Evolutionary conservation across 495 filamentous ascomycete species (phyloP).

Genomic region (Penicillium herquei): DNA sequence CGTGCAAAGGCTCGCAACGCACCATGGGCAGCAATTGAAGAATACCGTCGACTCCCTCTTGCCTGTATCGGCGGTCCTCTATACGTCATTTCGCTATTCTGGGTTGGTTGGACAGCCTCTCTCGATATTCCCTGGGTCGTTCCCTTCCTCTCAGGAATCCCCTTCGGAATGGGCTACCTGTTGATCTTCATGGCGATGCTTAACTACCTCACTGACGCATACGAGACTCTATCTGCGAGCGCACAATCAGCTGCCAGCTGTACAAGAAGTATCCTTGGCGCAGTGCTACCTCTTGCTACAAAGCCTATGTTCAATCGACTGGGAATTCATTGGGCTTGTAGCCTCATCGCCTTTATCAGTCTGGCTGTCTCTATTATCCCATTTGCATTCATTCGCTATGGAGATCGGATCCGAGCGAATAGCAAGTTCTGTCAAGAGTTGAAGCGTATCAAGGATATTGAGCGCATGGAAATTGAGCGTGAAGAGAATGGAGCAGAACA

Average conservation of each 20-base stretch:
- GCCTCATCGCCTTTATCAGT: conserved; percentile 40
- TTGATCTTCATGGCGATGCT: conserved; percentile 48
- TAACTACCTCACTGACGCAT: conserved; percentile 49
- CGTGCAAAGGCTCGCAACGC: conserved; percentile 35
- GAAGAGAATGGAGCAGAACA: conserved; percentile 10
- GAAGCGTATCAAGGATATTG: conserved; percentile 34
- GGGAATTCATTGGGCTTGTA: conserved; percentile 44
- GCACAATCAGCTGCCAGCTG: conserved; percentile 42
- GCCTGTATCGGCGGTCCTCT: conserved; percentile 40
- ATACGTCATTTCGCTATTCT: conserved; percentile 39
- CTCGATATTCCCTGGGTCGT: conserved; percentile 39
- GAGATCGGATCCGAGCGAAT: conserved; percentile 30
- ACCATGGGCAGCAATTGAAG: conserved; percentile 36
- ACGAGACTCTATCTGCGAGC: conserved; percentile 42
- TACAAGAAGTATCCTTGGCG: conserved; percentile 39
- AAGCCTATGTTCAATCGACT: conserved; percentile 39
- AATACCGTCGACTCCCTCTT: conserved; percentile 41
- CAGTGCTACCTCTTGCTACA: conserved; percentile 42
- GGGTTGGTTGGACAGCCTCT: conserved; percentile 41
- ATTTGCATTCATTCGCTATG: conserved; percentile 38
- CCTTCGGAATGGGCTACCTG: conserved; percentile 40
- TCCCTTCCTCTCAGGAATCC: conserved; percentile 36
- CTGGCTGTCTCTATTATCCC: conserved; percentile 34
- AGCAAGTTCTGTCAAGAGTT: conserved; percentile 41
- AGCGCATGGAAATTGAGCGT: conserved; percentile 18